These are phyloP conservation scores for Allantophomopsis cytisporea DNA, from an alignment of 2,329 filamentous ascomycete genomes.

Conservation along the genomic window DNA sequence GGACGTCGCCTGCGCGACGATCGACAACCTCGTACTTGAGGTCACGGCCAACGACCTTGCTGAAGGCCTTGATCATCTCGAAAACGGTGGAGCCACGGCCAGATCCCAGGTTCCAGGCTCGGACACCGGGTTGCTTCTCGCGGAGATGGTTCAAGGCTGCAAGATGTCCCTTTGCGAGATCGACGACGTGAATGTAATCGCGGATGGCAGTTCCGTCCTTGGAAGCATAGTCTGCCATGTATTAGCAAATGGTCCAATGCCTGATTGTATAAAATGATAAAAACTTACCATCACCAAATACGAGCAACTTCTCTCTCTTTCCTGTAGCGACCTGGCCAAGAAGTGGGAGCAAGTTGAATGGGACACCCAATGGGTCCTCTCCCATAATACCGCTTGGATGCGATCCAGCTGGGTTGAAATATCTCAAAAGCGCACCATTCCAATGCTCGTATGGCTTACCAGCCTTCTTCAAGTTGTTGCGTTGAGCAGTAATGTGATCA, in stretches of 20 bases:
- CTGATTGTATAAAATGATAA: too few species aligned
- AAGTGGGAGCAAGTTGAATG: slow-evolving; percentile 89
- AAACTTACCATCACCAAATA: slow-evolving; percentile 78
- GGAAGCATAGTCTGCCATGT: slow-evolving; percentile 64
- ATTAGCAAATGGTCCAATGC: slow-evolving; percentile 10
- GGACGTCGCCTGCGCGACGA: slow-evolving; percentile 76
- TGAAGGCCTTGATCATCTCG: slow-evolving; percentile 95
- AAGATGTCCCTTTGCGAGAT: slow-evolving; percentile 76
- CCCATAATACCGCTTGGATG: slow-evolving; percentile 97
- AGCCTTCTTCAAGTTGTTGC: slow-evolving; percentile 67
- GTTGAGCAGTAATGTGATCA: slow-evolving; percentile 78
- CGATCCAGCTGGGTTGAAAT: slow-evolving; percentile 94
- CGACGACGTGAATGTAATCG: slow-evolving; percentile 95
- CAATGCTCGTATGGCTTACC: slow-evolving; percentile 68
- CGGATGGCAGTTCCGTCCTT: slow-evolving; percentile 88
- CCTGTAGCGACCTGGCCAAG: slow-evolving; percentile 93
- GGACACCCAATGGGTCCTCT: slow-evolving; percentile 90
- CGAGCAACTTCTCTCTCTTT: slow-evolving; percentile 83
- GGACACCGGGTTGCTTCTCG: slow-evolving; percentile 72
- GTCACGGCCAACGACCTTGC: slow-evolving; percentile 69
- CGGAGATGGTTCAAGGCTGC: slow-evolving; percentile 84
- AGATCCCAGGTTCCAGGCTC: slow-evolving; percentile 93
- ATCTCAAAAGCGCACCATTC: slow-evolving; percentile 87
- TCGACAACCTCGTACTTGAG: slow-evolving; percentile 77
- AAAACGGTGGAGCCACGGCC: slow-evolving; percentile 92